phyloP scores from a whole-genome alignment of 192 early-diverging fungal genomes.

The Chytriomyces confervae region DNA sequence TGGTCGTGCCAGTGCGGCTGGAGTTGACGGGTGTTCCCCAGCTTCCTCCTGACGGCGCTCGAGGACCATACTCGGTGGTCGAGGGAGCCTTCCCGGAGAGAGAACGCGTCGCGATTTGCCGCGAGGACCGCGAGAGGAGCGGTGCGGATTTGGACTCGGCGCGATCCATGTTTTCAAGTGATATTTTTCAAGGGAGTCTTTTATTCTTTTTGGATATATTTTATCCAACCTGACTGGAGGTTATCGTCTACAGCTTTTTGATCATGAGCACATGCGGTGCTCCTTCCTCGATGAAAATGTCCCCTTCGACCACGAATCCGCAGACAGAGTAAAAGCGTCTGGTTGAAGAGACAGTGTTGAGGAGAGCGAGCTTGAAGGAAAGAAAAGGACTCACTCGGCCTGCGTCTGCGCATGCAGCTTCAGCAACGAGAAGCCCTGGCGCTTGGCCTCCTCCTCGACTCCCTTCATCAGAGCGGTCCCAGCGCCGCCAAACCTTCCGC shows the following conservation, averaged over 20 bases:
- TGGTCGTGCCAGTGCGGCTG: neutral
- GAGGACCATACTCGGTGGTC: neutral
- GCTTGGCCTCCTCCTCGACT: constrained; percentile 12
- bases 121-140: neutral
- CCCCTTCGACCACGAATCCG: constrained; percentile 17
- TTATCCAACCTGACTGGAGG: neutral
- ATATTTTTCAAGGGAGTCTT: neutral
- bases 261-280: constrained; percentile 18
- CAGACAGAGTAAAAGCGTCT: constrained; percentile 16
- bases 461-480: constrained; percentile 15
- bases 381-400: neutral
- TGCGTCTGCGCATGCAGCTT: constrained; percentile 18
- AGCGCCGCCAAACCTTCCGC: constrained; percentile 11
- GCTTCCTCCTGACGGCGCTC: neutral
- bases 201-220: neutral
- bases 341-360: too few species aligned
- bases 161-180: neutral
- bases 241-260: constrained; percentile 5
- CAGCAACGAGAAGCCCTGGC: neutral
- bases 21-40: neutral
- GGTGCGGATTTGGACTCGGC: neutral
- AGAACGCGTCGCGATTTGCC: neutral
- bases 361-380: too few species aligned
- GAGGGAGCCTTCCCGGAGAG: neutral
- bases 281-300: constrained; percentile 26